A percentile compares a stretch with the other conserved stretches of the same genome.
Conservation (phyloP, 2,329 filamentous ascomycete species). For the Aspergillus sp. region DNA sequence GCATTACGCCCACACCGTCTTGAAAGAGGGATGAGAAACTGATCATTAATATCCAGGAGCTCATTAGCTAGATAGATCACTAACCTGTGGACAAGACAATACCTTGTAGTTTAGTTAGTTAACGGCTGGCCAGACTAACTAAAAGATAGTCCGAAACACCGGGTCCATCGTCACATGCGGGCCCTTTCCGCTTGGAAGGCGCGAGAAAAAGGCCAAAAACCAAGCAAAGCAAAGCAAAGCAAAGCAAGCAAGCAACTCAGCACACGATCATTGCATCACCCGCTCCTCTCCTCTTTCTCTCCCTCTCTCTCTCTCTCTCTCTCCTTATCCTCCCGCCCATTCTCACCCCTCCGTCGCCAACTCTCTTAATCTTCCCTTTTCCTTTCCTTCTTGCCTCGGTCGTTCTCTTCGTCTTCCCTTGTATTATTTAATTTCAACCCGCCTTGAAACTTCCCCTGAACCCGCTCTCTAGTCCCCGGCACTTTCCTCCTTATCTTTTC, state of each 20-base stretch:
- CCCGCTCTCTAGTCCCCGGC: conserved; percentile 5
- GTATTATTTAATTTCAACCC: conserved; percentile 6
- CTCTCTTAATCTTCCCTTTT: conserved; percentile 12
- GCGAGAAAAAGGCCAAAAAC: not conserved
- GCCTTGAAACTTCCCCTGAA: conserved; percentile 7
- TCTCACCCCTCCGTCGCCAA: conserved; percentile 11
- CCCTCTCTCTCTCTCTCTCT: no score
- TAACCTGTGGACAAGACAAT: not conserved
- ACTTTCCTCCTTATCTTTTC: conserved; percentile 16
- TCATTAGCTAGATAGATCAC: not conserved
- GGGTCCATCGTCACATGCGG: not conserved
- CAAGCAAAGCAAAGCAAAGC: not conserved
- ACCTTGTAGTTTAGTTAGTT: not conserved
- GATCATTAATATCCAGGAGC: not conserved
- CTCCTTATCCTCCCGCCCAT: conserved; percentile 14
- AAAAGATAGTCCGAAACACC: conserved; percentile 10
- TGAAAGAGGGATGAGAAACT: not conserved
- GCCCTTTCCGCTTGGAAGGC: not conserved
- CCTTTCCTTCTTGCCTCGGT: conserved; percentile 4
- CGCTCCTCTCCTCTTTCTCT: not conserved
- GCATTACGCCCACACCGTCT: conserved; percentile 5
- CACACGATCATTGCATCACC: conserved; percentile 21
- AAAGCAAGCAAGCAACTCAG: not conserved
- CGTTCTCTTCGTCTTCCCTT: conserved; percentile 8
- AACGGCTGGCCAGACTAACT: not conserved